Conservation (phyloP, 805 yeast genomes). For the Wickerhamomyces bisporus region DNA sequence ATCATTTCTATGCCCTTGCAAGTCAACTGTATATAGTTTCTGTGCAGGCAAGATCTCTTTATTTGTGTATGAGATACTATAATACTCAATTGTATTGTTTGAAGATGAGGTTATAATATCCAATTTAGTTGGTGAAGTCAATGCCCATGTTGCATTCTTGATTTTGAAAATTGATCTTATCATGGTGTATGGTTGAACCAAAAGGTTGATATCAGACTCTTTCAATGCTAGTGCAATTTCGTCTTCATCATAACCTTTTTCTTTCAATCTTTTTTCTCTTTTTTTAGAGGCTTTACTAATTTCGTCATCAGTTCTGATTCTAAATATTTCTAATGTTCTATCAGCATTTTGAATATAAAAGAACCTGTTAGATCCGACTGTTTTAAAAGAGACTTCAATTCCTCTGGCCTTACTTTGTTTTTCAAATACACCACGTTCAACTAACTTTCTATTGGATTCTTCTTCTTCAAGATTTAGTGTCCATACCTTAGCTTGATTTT, state of each 20-base stretch:
- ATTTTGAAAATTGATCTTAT: slow-evolving; percentile 63
- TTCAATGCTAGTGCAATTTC: slow-evolving; percentile 51
- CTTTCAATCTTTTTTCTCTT: slow-evolving; percentile 71
- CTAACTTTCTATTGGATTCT: slow-evolving; percentile 40
- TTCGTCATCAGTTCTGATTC: slow-evolving; percentile 73
- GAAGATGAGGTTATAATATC: slow-evolving; percentile 62
- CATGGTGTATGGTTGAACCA: slow-evolving; percentile 63
- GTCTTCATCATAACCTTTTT: slow-evolving; percentile 57
- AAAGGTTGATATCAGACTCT: slow-evolving; percentile 45
- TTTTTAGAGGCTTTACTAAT: slow-evolving; percentile 69
- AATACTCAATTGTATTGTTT: slow-evolving; percentile 72
- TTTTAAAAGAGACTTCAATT: slow-evolving; percentile 48
- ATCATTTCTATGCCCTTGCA: slow-evolving; percentile 87
- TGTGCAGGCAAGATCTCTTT: slow-evolving; percentile 45
- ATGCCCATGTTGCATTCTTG: slow-evolving; percentile 63
- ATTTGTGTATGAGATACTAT: slow-evolving; percentile 53
- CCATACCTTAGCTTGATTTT: slow-evolving; percentile 85
- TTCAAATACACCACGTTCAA: slow-evolving; percentile 61
- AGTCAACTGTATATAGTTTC: slow-evolving; percentile 57
- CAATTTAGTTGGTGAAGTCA: slow-evolving; percentile 39
- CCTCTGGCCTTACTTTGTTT: slow-evolving; percentile 77
- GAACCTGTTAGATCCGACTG: slow-evolving; percentile 33
- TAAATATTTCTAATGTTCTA: slow-evolving; percentile 71
- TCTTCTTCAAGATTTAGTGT: slow-evolving; percentile 47
- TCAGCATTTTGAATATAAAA: slow-evolving; percentile 77